Conservation (phyloP, 768 basidiomycete species). For the Crepidotus variabilis region DNA sequence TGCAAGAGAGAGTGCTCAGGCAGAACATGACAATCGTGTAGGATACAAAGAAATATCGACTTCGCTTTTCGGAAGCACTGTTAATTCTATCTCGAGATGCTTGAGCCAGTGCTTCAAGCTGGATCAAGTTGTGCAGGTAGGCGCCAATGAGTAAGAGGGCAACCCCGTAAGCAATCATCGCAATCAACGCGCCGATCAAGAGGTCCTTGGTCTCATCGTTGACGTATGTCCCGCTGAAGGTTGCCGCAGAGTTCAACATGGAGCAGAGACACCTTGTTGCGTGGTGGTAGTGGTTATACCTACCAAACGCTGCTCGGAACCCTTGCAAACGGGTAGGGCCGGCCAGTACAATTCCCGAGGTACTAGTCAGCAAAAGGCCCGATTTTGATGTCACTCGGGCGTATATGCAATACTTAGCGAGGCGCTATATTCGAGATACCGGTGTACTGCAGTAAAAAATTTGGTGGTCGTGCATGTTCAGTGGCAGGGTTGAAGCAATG, state of each 20-base stretch:
- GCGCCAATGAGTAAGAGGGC: not conserved
- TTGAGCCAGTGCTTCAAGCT: not conserved
- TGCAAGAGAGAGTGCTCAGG: not conserved
- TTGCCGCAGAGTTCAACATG: not conserved
- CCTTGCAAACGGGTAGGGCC: no score
- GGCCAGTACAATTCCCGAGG: no score
- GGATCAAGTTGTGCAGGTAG: not conserved
- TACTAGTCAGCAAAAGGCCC: no score
- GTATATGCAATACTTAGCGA: no score
- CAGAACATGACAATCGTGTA: not conserved
- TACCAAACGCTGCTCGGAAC: no score
- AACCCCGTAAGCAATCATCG: not conserved
- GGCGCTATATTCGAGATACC: no score
- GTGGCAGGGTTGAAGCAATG: no score
- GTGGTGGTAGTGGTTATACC: no score
- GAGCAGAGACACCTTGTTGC: not conserved
- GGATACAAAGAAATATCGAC: not conserved
- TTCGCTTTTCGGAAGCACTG: not conserved
- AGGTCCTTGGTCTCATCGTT: not conserved
- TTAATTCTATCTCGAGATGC: not conserved
- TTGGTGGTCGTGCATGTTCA: no score
- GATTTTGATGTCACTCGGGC: no score
- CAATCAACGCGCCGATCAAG: not conserved
- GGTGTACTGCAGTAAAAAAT: no score
- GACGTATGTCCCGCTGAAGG: not conserved